These are phyloP conservation scores for Scutellaria barbata DNA, from an alignment of 257 asterid genomes.

Conservation along the genomic window DNA sequence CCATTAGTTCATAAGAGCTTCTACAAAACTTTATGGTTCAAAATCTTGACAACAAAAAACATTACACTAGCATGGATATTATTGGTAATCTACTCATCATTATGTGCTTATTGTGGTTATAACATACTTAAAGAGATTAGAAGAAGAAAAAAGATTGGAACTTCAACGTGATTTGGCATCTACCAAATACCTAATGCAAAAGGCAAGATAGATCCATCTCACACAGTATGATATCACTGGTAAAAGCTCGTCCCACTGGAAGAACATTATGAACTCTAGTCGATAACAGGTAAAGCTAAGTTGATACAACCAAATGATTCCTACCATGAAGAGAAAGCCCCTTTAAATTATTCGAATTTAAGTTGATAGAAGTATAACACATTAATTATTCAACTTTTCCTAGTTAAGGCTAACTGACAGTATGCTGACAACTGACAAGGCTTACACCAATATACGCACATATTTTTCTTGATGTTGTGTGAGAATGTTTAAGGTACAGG, in stretches of 20 bases:
- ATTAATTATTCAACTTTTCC: neutral
- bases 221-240: slow-evolving; percentile 11
- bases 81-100: neutral
- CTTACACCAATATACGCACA: neutral
- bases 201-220: neutral
- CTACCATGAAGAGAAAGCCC: neutral
- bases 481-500: neutral
- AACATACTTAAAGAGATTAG: neutral
- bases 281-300: neutral
- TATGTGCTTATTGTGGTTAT: neutral
- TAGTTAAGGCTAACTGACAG: neutral
- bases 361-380: neutral
- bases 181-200: slow-evolving; percentile 8
- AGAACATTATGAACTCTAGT: neutral
- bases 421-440: neutral
- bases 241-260: neutral
- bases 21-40: neutral
- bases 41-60: slow-evolving; percentile 7
- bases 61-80: neutral
- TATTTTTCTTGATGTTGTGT: slow-evolving; percentile 7
- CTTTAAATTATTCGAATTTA: neutral
- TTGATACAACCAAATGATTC: neutral
- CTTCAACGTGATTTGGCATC: neutral
- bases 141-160: neutral
- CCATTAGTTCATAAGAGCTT: slow-evolving; percentile 11